These are phyloP conservation scores for Rozella allomycis DNA, from an alignment of 371 early-diverging fungal genomes.

Conservation along the genomic window DNA sequence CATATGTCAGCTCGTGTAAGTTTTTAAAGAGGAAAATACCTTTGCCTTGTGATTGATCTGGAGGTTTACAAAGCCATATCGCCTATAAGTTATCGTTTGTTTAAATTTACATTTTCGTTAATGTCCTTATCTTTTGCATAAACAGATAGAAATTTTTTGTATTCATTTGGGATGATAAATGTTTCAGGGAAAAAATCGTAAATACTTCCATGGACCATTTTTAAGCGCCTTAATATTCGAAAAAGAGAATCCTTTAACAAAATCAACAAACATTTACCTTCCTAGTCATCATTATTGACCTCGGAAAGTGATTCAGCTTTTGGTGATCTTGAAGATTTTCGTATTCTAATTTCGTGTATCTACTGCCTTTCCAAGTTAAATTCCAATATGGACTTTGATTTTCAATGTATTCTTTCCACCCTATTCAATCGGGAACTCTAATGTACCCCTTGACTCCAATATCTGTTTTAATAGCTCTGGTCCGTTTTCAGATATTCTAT, in stretches of 20 bases:
- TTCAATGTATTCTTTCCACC: too few species aligned
- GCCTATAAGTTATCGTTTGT: constrained; percentile 1
- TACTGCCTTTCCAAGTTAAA: too few species aligned
- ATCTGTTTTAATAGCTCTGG: too few species aligned
- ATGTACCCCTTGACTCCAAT: too few species aligned
- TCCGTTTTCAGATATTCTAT: too few species aligned
- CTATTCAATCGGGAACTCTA: too few species aligned
- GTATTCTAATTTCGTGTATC: too few species aligned
- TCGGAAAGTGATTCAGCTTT: too few species aligned
- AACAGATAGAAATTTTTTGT: constrained; percentile 11
- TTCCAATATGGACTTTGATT: too few species aligned
- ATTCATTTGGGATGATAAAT: constrained; percentile 17
- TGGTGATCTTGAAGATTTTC: too few species aligned
- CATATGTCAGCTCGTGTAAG: constrained; percentile 12
- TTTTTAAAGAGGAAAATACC: constrained; percentile 17
- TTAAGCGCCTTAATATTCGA: constrained; percentile 12
- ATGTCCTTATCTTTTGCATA: constrained; percentile 11
- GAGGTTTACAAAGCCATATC: constrained; percentile 22
- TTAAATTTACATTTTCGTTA: constrained; percentile 6
- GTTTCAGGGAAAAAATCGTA: constrained; percentile 19
- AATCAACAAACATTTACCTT: too few species aligned
- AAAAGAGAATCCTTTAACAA: constrained; percentile 16
- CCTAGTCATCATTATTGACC: too few species aligned
- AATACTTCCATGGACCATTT: constrained; percentile 10
- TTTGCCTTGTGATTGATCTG: constrained; percentile 15